Evolutionary conservation across 106 monocot species (phyloP).

Genomic region (Posidonia australis): DNA sequence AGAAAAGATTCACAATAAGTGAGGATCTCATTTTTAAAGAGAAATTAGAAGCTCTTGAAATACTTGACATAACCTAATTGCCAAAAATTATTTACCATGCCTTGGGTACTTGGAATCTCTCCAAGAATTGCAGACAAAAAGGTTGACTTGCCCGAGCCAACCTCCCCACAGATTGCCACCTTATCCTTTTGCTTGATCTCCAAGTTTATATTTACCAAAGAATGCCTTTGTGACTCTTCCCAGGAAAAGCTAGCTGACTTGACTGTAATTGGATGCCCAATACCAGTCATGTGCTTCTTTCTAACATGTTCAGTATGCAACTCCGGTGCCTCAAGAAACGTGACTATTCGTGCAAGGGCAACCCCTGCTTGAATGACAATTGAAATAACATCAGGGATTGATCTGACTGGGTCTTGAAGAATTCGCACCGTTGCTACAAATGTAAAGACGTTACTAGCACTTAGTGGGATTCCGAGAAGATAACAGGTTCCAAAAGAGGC

Average conservation of each 20-base stretch:
- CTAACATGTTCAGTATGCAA: slow-evolving; percentile 28
- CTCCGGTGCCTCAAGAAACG: slow-evolving; percentile 78
- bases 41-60: not conserved
- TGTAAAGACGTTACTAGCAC: slow-evolving; percentile 78
- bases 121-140: slow-evolving; percentile 79
- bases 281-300: slow-evolving; percentile 6
- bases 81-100: slow-evolving; percentile 30
- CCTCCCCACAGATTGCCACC: slow-evolving; percentile 88
- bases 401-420: slow-evolving; percentile 72
- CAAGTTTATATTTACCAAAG: slow-evolving; percentile 45
- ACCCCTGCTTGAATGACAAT: slow-evolving; percentile 79
- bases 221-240: slow-evolving; percentile 37
- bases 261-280: slow-evolving; percentile 21
- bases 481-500: slow-evolving; percentile 70
- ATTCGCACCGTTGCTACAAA: slow-evolving; percentile 80
- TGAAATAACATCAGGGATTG: slow-evolving; percentile 69
- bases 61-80: too few species aligned
- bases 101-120: slow-evolving; percentile 54
- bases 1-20: too few species aligned
- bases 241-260: slow-evolving; percentile 51
- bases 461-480: slow-evolving; percentile 41
- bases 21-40: not conserved
- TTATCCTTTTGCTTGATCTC: slow-evolving; percentile 48
- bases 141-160: slow-evolving; percentile 90
- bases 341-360: slow-evolving; percentile 51